phyloP scores from a whole-genome alignment of 179 eudicot species.

The Beta corolliflora region DNA sequence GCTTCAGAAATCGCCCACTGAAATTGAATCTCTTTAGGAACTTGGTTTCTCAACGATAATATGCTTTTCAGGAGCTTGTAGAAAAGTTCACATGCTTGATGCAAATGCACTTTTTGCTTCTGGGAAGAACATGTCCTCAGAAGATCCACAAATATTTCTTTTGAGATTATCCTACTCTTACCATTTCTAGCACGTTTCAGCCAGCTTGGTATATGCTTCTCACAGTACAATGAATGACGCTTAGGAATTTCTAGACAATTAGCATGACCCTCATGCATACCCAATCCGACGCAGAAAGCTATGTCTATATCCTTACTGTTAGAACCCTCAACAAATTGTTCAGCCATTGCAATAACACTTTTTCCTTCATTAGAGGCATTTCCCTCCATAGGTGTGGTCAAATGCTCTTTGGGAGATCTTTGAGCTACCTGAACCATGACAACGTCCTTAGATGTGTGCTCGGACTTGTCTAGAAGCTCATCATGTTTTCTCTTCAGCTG shows the following conservation, averaged over 20 bases:
- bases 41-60: conserved; percentile 74
- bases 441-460: conserved; percentile 42
- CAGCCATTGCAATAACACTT: conserved; percentile 31
- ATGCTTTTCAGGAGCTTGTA: conserved; percentile 81
- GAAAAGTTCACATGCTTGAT: conserved; percentile 93
- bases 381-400: conserved; percentile 38
- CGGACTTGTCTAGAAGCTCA: conserved; percentile 40
- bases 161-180: conserved; percentile 88
- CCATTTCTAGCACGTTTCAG: conserved; percentile 99
- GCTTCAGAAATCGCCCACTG: conserved; percentile 96
- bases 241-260: conserved; percentile 69
- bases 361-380: conserved; percentile 32
- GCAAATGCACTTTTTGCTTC: conserved; percentile 70
- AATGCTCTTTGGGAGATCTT: conserved; percentile 46
- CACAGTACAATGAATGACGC: conserved; percentile 76
- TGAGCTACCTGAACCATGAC: conserved; percentile 41
- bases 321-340: conserved; percentile 26
- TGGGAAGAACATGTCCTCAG: conserved; percentile 58
- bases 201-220: conserved; percentile 93
- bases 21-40: conserved; percentile 84
- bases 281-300: conserved; percentile 65
- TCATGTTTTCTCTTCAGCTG: conserved; percentile 61
- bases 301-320: conserved; percentile 36
- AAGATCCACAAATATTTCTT: conserved; percentile 86
- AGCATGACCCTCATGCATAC: conserved; percentile 41